Evolutionary conservation across 192 early-diverging fungal species (phyloP), one percentile per base, ranked within the genome.

Genomic region (Coemansia sp.): DNA sequence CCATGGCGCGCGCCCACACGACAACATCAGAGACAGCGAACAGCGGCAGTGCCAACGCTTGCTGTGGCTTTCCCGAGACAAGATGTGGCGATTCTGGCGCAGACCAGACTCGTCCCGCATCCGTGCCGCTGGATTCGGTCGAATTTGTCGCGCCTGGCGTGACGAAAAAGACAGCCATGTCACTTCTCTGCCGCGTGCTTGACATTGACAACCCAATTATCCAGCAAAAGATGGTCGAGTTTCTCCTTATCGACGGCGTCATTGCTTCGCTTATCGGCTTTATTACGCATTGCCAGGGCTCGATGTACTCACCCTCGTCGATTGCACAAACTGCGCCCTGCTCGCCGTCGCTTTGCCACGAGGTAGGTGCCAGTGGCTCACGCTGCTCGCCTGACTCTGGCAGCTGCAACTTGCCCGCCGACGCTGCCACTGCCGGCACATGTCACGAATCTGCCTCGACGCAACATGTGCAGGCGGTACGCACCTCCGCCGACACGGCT

Each of bases 171-270:
- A 74, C 77, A 0, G 72, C 77, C 3, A 70, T 67, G 63, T 73
- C 70, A 17, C 63, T 80, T 12, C 67, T 80, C 17, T 68, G 68
- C 18, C 70, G 70, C 8, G 72, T 80, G 58, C 72, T 80, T 17
- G 77, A 80, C 58, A 80, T 80, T 57, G 77, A 80, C 19, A 61
- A 65, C 2, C 77, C 77, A 9, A 52, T 68, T n/a, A 74, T 80
- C 34, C 77, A 80, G 58, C 71, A 70, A 37, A 80, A 80, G 63
- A 80, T 80, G 77, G 72, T 80, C 29, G 72, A 80, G 67, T 80
- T 80, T 39, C 72, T 80, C 42, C 71, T 80, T 12, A 73, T 80
- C 36, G 77, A 80, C 46, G 77, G 77, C 35, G 77, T 74, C 38
- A 80, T 80, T 29, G 77, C 77, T 8, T 74, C 77, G 41, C 64